A percentile compares a stretch with the other conserved stretches of the same genome.
Conservation (phyloP, 805 yeast species). For the Suhomyces faveliae region DNA sequence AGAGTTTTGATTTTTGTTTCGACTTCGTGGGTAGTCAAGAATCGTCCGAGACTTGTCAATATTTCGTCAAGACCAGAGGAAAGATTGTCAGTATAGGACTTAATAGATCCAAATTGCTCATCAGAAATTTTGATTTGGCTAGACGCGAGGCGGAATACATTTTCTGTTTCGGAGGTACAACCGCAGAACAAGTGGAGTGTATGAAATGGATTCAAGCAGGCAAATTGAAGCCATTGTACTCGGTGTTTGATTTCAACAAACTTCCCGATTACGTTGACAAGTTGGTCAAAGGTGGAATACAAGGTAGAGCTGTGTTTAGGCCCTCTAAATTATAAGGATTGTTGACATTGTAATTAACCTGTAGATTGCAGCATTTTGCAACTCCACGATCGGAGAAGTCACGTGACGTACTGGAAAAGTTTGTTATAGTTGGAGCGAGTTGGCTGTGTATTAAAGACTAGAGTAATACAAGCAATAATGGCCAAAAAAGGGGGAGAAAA, state of each 20-base stretch:
- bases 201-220: slow-evolving; percentile 43
- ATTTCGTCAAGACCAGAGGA: slow-evolving; percentile 35
- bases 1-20: slow-evolving; percentile 39
- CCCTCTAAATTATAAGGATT: slow-evolving; percentile 16
- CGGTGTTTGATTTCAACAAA: slow-evolving; percentile 28
- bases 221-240: slow-evolving; percentile 36
- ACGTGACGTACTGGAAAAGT: not conserved
- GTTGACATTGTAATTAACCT: not conserved
- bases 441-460: not conserved
- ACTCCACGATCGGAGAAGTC: slow-evolving; percentile 3
- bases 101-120: slow-evolving; percentile 30
- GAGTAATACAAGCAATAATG: slow-evolving; percentile 28
- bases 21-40: slow-evolving; percentile 40
- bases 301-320: slow-evolving; percentile 44
- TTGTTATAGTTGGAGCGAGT: not conserved
- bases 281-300: slow-evolving; percentile 36
- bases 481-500: slow-evolving; percentile 50
- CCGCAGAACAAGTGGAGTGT: slow-evolving; percentile 42
- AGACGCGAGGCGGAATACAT: slow-evolving; percentile 40
- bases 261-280: slow-evolving; percentile 35
- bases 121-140: slow-evolving; percentile 37
- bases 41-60: slow-evolving; percentile 27
- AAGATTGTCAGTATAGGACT: slow-evolving; percentile 44
- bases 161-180: slow-evolving; percentile 46
- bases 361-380: not conserved